A percentile compares a stretch with the other conserved stretches of the same genome.
Conservation (phyloP, 257 asterid species). For the Asclepias syriaca region DNA sequence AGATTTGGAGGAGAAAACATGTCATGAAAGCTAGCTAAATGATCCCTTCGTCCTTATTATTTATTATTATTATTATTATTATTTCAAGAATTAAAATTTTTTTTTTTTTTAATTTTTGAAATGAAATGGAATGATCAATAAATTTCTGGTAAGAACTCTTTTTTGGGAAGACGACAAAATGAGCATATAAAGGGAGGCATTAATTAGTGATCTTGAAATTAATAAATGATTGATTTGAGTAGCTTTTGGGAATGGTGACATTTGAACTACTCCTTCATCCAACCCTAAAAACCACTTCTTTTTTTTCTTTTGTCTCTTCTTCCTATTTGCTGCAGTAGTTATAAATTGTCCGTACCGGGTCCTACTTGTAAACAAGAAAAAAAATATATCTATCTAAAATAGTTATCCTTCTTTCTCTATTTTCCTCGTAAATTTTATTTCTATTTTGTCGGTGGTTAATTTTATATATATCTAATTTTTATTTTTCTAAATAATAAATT, state of each 20-base stretch:
- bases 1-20: not conserved
- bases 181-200: not conserved
- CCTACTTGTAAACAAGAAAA: not conserved
- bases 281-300: not conserved
- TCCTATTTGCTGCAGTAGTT: not conserved
- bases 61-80: no score
- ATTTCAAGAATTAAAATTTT: not conserved
- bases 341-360: not conserved
- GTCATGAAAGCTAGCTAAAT: not conserved
- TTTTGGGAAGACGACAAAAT: not conserved
- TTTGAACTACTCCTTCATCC: not conserved
- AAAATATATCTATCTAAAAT: no score
- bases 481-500: no score
- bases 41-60: not conserved
- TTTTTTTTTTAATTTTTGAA: not conserved
- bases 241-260: constrained; percentile 1
- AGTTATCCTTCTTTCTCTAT: no score
- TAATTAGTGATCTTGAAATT: not conserved
- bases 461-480: no score
- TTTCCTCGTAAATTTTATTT: no score
- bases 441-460: no score
- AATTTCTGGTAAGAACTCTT: not conserved
- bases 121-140: not conserved
- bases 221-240: not conserved
- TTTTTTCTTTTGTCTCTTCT: not conserved